Evolutionary conservation across 2,329 filamentous ascomycete species (phyloP), one percentile per base, ranked within the genome.

Genomic region (Fusarium beomiforme): DNA sequence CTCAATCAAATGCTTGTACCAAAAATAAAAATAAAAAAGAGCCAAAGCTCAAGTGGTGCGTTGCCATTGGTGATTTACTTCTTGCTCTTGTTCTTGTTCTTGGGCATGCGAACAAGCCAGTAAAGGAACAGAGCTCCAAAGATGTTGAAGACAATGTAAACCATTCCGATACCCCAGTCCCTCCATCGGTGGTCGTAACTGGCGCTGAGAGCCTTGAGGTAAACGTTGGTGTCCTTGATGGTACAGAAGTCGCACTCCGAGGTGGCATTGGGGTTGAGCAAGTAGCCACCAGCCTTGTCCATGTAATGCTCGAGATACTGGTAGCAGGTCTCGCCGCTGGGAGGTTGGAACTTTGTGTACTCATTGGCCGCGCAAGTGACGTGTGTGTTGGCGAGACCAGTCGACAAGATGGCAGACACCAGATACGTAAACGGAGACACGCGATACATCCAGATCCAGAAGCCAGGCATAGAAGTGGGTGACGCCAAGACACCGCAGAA

Each of bases 391-490:
- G 76, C 77, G 5, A 80, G 59, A 7, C 76, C 77, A 1, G 77
- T 74, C 2, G 76, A 69, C 19, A 80, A 11, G 11, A 80, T 71
- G 5, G 76, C 64, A 2, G 74, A 76, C 7, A 75, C 68, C 4
- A 78, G 61, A 33, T 81, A 81, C 3, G 77, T 80, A 31, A 81
- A 89, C 0, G 92, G 91, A 0, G 88, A 91, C 43, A 91, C 81
- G 39, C 90, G 86, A 79, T 92, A 92, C 87, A 92, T 90, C 82
- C 90, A 92, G 72, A 89, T 89, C 92, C 92, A 93, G 84, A 93
- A 93, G 5, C 86, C 83, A 0, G 91, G 91, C 44, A 93, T 85
- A 2, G 82, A 79, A 0, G 78, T 74, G 0, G 90, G 90, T 4
- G 83, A 79, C 2, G 89, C 89, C 64, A 94, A 83, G 29, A 94